phyloP scores from a whole-genome alignment of 805 yeast genomes.

The Wickerhamomyces xylosicus region DNA sequence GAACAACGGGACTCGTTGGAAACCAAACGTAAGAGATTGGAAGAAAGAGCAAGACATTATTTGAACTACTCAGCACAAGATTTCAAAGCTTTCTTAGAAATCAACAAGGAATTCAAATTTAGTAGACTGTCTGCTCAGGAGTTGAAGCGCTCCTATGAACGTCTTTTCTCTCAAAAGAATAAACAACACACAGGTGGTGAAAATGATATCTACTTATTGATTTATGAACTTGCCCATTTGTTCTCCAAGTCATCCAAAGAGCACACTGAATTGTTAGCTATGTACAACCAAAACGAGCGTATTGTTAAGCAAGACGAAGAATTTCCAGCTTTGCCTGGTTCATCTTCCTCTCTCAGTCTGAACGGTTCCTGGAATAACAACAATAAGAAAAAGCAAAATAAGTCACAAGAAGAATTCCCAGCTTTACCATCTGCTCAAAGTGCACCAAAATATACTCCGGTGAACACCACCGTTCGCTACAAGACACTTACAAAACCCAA shows the following conservation, averaged over 20 bases:
- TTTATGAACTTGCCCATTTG: constrained; percentile 52
- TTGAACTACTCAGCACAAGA: constrained; percentile 40
- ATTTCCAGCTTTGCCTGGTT: constrained; percentile 40
- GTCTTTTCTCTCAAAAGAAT: constrained; percentile 30
- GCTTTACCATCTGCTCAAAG: constrained; percentile 16
- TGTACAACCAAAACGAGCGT: constrained; percentile 19
- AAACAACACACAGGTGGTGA: constrained; percentile 10
- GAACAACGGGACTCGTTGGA: constrained; percentile 28
- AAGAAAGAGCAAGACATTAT: constrained; percentile 80
- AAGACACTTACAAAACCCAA: constrained; percentile 9
- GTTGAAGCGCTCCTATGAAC: constrained; percentile 34
- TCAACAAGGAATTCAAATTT: constrained; percentile 38
- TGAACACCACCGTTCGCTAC: constrained; percentile 14
- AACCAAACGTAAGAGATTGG: constrained; percentile 51
- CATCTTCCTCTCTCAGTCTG: constrained; percentile 15
- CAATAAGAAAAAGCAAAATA: constrained; percentile 8
- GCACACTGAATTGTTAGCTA: constrained; percentile 25
- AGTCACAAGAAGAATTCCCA: constrained; percentile 19
- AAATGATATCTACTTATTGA: constrained; percentile 45
- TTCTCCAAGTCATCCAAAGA: constrained; percentile 37
- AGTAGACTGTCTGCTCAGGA: constrained; percentile 37
- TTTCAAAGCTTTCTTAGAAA: constrained; percentile 35
- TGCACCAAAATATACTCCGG: constrained; percentile 9
- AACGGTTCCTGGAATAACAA: constrained; percentile 9
- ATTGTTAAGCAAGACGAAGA: constrained; percentile 22